Percentiles rank a stretch among this genome's conserved stretches.
Evolutionary conservation across 75 land plant genomes (phyloP).

Genomic region (Cryptomeria japonica): DNA sequence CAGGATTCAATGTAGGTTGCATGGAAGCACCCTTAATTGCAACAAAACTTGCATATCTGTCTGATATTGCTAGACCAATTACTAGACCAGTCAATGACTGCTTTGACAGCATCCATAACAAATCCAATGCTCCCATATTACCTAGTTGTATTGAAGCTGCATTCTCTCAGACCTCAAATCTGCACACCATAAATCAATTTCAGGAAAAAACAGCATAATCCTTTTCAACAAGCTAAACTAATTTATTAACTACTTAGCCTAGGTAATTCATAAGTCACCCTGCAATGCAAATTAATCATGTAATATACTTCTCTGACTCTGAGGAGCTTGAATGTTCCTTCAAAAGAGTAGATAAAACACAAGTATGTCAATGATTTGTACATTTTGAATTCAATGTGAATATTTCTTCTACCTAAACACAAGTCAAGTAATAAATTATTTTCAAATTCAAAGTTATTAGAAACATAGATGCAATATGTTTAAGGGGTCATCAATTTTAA

Average conservation of each 20-base stretch:
- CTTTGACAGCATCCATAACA: slow-evolving; percentile 45
- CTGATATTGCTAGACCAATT: slow-evolving; percentile 62
- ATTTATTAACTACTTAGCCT: background rate
- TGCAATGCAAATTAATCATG: background rate
- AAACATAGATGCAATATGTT: background rate
- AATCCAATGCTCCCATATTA: slow-evolving; percentile 30
- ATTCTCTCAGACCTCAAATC: background rate
- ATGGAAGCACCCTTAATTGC: slow-evolving; percentile 68
- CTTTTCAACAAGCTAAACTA: background rate
- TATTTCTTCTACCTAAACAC: background rate
- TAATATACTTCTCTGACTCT: background rate
- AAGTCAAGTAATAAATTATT: too few species aligned
- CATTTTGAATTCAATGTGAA: background rate
- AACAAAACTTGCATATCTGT: slow-evolving; percentile 60
- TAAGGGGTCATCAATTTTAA: background rate
- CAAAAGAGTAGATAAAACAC: background rate
- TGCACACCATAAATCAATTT: background rate
- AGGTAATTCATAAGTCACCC: background rate
- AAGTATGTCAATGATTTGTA: background rate
- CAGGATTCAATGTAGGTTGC: slow-evolving; percentile 77
- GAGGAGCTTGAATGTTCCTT: background rate
- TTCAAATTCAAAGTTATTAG: background rate
- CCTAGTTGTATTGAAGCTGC: background rate
- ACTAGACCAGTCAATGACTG: slow-evolving; percentile 37
- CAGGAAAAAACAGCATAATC: background rate